Base-by-base conservation (phyloP, 768 basidiomycete species). In the Leccinum barrowsii region DNA sequence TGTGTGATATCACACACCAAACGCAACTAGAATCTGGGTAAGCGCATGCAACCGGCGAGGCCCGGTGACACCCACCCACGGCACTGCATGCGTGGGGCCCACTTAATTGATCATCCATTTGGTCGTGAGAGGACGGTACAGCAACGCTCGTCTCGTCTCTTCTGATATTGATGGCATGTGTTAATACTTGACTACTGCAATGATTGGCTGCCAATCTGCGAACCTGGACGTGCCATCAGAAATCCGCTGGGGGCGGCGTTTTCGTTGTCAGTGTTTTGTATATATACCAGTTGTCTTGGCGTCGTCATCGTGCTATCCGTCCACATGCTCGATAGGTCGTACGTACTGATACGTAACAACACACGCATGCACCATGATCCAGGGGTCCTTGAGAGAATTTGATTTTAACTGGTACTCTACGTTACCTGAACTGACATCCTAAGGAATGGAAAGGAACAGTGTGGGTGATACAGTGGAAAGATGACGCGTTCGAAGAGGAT, bases 401-500 rank as follows among this genome's bases (percentile, higher is more conserved):
- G n/a, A 47, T 60, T 63, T 63, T 55, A 63, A 44, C 26, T 61
- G 52, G 22, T 69, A 56, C 57, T 44, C 42, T 71, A 71, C 58
- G 63, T 60, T 73, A 73, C 63, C 64, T 73, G 57, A 52, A 44
- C 48, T 54, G 51, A 60, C 24, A 54, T 42, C n/a, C n/a, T 42
- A 57, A 65, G 52, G 57, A 55, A 52, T 19, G 44, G 11, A 42
- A 59, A 34, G 37, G 56, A 61, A 59, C 59, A 47, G 60, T 67
- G 69, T 62, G 67, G 55, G 54, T 69, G 59, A 65, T 74, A 74
- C 71, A 74, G 63, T 73, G 70, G 54, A 67, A 62, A 67, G 63
- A 73, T 72, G 62, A 56, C 65, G 60, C 55, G 63, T 62, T 44
- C 19, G 5, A 62, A 58, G 57, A 57, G 52, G 54, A 73, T 73